Base-by-base conservation (phyloP, 345 rosid genomes). In the Euphorbia peplus region DNA sequence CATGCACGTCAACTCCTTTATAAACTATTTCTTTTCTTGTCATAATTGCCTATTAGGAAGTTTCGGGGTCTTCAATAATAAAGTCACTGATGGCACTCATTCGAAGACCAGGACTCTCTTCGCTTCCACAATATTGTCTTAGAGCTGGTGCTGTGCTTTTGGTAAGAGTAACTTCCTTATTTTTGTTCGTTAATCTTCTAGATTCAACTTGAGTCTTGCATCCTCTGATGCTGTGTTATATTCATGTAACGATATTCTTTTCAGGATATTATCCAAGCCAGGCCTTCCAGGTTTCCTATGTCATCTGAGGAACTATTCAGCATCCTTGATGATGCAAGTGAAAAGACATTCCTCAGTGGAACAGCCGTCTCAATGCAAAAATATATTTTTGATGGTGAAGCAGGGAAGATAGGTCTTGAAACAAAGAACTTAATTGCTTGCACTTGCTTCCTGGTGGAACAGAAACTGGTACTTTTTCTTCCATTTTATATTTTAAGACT, bases 301-400 rank as follows among this genome's bases (percentile, higher is more conserved):
- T 78, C 96, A 55, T 95, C 99, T 6, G 76, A 80, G 56, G 90
- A 88, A 70, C 81, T 95, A 47, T 91, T 95, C 74, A 74, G 83
- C 69, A 82, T 90, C 76, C 97, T 95, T 61, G 99, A 95, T 64
- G 91, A 95, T 75, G 97, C 99, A 73, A 95, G 99, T 82, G 99
- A 95, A 80, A 90, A 79, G 56, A 92, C 92, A 63, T 95, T 95
- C 75, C 80, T 95, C 37, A 73, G 78, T 76, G 91, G 88, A 60
- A 73, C 88, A 53, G 87, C 97, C 57, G 76, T 74, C 22, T 80
- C 84, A 74, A 83, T 95, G 82, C 97, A 92, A 82, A 95, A 84
- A 68, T 95, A 85, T 81, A 82, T 95, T 66, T 95, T 95, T 73
- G 89, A 95, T 56, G 95, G 97, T 44, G 99, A 86, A 79, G 86